Evolutionary conservation across 345 rosid genomes (phyloP).

Genomic region (Iberis pinnata): DNA sequence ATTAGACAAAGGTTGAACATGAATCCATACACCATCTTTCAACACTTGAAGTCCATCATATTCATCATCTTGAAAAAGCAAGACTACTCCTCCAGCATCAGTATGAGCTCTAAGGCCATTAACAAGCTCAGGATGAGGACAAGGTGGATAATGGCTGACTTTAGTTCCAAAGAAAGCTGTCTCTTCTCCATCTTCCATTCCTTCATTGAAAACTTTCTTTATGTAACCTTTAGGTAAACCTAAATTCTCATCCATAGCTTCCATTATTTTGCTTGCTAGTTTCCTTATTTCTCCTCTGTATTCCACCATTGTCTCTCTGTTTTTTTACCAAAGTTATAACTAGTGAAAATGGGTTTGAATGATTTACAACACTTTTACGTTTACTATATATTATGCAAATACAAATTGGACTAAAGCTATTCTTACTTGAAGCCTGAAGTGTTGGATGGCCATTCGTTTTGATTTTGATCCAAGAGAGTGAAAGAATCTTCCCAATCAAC

Average conservation of each 20-base stretch:
- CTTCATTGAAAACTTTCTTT: slow-evolving; percentile 52
- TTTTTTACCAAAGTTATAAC: background rate
- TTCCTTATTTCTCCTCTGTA: slow-evolving; percentile 68
- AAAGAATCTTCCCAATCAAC: slow-evolving; percentile 85
- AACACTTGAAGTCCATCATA: slow-evolving; percentile 81
- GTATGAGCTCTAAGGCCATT: slow-evolving; percentile 85
- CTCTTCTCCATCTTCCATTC: slow-evolving; percentile 34
- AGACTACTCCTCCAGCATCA: slow-evolving; percentile 85
- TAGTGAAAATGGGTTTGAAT: too few species aligned
- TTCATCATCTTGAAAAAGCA: slow-evolving; percentile 74
- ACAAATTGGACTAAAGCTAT: too few species aligned
- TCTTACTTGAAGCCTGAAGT: slow-evolving; percentile 61
- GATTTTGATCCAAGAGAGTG: slow-evolving; percentile 44
- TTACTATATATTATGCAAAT: too few species aligned
- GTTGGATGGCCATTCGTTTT: slow-evolving; percentile 54
- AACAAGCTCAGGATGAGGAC: slow-evolving; percentile 65
- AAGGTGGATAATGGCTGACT: slow-evolving; percentile 93
- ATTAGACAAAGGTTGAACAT: slow-evolving; percentile 68
- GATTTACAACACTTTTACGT: too few species aligned
- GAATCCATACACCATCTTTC: slow-evolving; percentile 72
- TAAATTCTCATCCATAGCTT: slow-evolving; percentile 82
- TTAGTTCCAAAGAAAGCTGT: slow-evolving; percentile 71
- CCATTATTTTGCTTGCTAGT: slow-evolving; percentile 61
- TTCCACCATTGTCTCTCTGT: slow-evolving; percentile 69
- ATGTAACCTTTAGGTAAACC: slow-evolving; percentile 61